Evolutionary conservation across 2,329 filamentous ascomycete species (phyloP).

Genomic region (Hypoxylon sp.): DNA sequence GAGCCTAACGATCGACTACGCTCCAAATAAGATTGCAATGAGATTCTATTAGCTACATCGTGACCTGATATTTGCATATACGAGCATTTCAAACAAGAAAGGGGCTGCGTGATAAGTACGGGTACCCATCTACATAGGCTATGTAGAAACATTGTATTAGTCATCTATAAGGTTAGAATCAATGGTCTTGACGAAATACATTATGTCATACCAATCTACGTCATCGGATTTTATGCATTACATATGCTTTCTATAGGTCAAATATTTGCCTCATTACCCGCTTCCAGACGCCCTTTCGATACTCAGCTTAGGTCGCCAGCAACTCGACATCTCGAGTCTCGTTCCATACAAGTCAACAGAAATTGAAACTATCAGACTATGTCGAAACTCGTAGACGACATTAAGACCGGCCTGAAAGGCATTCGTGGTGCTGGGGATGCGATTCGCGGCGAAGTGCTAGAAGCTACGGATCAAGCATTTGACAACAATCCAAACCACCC

Average conservation of each 20-base stretch:
- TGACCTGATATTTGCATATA: too few relatives aligned
- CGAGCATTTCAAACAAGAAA: too few relatives aligned
- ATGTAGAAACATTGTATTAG: too few relatives aligned
- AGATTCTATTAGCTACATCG: too few relatives aligned
- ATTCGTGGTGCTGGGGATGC: conserved; percentile 53
- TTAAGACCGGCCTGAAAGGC: conserved; percentile 54
- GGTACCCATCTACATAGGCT: too few relatives aligned
- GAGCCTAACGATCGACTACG: too few relatives aligned
- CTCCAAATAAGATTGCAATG: too few relatives aligned
- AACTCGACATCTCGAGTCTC: background rate
- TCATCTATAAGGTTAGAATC: too few relatives aligned
- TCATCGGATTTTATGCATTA: too few relatives aligned
- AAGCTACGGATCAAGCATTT: conserved; percentile 51
- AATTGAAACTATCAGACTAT: conserved; percentile 46
- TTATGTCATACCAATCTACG: too few relatives aligned
- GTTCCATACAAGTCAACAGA: background rate
- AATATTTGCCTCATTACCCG: background rate
- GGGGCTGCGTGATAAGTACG: too few relatives aligned
- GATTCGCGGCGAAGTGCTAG: conserved; percentile 52
- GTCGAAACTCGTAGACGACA: conserved; percentile 53
- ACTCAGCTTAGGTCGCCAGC: background rate
- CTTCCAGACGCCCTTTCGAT: background rate
- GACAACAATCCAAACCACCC: conserved; percentile 50
- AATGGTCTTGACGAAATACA: too few relatives aligned
- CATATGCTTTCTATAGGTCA: background rate